Base-by-base conservation (phyloP, 805 yeast genomes). In the Clavispora fructus region DNA sequence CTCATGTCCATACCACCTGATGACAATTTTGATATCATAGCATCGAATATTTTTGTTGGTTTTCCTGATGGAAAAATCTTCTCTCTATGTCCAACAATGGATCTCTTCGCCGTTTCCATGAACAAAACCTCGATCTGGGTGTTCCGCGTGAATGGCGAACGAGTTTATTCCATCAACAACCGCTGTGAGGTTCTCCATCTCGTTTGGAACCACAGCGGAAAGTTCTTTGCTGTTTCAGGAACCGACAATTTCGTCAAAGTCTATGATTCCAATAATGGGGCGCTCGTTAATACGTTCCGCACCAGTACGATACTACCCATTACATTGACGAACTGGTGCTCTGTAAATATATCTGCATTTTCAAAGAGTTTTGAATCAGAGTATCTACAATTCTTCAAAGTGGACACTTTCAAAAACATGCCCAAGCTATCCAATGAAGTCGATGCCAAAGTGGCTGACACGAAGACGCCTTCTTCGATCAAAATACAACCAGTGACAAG, bases 41-140 rank as follows among this genome's bases (percentile, higher is more conserved):
- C 56, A 14, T 27, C 45, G 19, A 52, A 52, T 29, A 50, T 44
- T 29, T 53, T 41, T 39, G 47, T 43, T 40, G 65, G 64, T 4
- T 51, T 59, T 35, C 56, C 68, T 33, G 75, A 71, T 48, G 74
- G 74, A 0, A 65, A 63, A 44, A 58, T 67, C 48, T 50, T 71
- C 41, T 64, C 67, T 35, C 73, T 76, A 72, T 78, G 82, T 55
- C 83, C 84, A 1, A 64, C 73, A 9, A 73, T 79, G 71, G 77
- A 77, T 50, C 67, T 79, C 29, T 51, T 83, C 30, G 75, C 80
- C 7, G 58, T 81, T 2, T 67, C 80, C 9, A 77, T 61, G 85
- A 83, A 46, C 56, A 65, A 55, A 48, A 68, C 46, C 60, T 81
- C 77, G 4, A 55, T 71, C 6, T 69, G 79, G 67, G 72, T 82